Base-by-base conservation (phyloP, 441 rosid species). In the California macrophylla region DNA sequence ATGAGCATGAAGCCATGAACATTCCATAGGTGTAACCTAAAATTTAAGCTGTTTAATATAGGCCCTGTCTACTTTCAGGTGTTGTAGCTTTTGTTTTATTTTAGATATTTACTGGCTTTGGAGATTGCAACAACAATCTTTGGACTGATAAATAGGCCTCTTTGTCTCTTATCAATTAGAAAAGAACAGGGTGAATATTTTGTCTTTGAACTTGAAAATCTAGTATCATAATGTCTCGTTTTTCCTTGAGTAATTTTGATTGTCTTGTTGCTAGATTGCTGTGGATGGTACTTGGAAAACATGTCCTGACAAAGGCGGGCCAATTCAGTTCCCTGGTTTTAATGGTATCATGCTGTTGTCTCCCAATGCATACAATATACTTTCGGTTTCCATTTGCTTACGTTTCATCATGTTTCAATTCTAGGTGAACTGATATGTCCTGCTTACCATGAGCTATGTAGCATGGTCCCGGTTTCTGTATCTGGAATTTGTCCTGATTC, bases 241-340 rank as follows among this genome's bases (percentile, higher is more conserved):
- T 24, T 52, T 52, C 60, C 60, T 52, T 16, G 0, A 38, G 54
- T 71, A 61, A 60, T 76, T 47, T 18, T 73, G n/a, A 34, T 10
- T 21, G 32, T 66, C 42, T 38, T 63, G n/a, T 66, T 72, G 75
- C 72, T 76, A 94, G 99, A 89, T 94, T 83, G 96, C 98, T 65
- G 99, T 94, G 74, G 99, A 92, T 80, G 99, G 94, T 71, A 81
- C 78, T 72, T 94, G 99, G 98, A 92, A 87, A 80, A 81, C 73
- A 34, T 94, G 99, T 78, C 94, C 97, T 13, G 81, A 74, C 76
- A 84, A 85, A 67, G 99, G 99, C 64, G 98, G 98, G 67, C 88
- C 91, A 34, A 81, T 92, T 82, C 93, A 83, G 75, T 94, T 90
- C 78, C 90, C 90, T 21, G 92, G 96, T 69, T 94, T 94, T 80